Conservation (phyloP, 768 basidiomycete species). For the Galerina sulciceps region DNA sequence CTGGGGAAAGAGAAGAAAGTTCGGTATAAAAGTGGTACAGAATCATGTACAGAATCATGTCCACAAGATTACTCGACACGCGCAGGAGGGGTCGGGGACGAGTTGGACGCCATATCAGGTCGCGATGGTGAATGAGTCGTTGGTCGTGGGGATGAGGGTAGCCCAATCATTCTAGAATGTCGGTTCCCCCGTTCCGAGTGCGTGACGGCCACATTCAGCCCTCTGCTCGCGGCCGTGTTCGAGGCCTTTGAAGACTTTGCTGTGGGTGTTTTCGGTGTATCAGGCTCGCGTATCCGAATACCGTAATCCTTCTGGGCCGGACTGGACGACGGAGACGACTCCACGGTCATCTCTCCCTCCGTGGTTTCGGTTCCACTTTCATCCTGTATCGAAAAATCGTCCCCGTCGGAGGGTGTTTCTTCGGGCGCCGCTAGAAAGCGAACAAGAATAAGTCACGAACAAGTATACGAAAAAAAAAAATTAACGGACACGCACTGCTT, state of each 20-base stretch:
- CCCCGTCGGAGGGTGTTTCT: slow-evolving; percentile 72
- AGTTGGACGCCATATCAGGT: slow-evolving; percentile 26
- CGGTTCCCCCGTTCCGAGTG: slow-evolving; percentile 60
- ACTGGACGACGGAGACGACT: slow-evolving; percentile 51
- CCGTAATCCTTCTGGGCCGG: slow-evolving; percentile 31
- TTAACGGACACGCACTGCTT: slow-evolving; percentile 50
- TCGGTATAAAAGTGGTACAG: slow-evolving; percentile 11
- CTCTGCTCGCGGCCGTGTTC: slow-evolving; percentile 65
- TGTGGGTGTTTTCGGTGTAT: slow-evolving; percentile 46
- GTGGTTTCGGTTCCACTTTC: slow-evolving; percentile 79
- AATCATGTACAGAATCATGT: slow-evolving; percentile 12
- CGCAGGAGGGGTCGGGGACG: slow-evolving; percentile 21
- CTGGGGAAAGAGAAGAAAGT: slow-evolving; percentile 3
- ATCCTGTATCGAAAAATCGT: slow-evolving; percentile 67
- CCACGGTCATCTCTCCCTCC: slow-evolving; percentile 56
- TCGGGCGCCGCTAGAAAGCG: slow-evolving; percentile 47
- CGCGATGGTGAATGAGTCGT: slow-evolving; percentile 41
- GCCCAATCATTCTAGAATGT: slow-evolving; percentile 65
- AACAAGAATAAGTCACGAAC: slow-evolving; percentile 8
- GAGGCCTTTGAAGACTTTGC: slow-evolving; percentile 57
- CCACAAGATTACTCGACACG: slow-evolving; percentile 22
- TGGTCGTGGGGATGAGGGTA: slow-evolving; percentile 62
- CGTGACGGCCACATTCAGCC: slow-evolving; percentile 66
- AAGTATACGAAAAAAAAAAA: slow-evolving; percentile 11
- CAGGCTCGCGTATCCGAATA: slow-evolving; percentile 42